phyloP scores from a whole-genome alignment of 2,329 filamentous ascomycete genomes.

The Claviceps digitariae region DNA sequence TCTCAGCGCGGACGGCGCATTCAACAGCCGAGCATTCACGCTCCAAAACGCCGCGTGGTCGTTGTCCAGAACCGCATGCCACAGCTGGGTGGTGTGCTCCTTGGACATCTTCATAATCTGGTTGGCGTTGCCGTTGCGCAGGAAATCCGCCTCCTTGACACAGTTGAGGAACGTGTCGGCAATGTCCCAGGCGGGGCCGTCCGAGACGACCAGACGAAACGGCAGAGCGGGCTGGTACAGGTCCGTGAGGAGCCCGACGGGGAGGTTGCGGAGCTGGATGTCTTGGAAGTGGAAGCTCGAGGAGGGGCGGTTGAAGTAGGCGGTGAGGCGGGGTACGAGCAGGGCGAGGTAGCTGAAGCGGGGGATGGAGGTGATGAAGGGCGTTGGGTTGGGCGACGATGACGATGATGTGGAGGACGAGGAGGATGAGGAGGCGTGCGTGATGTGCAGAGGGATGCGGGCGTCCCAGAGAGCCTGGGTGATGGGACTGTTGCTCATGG shows the following conservation, averaged over 20 bases:
- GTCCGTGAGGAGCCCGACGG: slow-evolving; percentile 41
- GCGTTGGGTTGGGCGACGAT: slow-evolving; percentile 10
- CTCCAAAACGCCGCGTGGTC: slow-evolving; percentile 59
- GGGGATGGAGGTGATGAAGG: slow-evolving; percentile 40
- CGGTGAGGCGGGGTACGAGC: slow-evolving; percentile 38
- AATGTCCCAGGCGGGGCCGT: slow-evolving; percentile 45
- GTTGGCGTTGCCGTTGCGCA: slow-evolving; percentile 77
- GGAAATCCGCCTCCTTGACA: slow-evolving; percentile 66
- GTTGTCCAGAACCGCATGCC: slow-evolving; percentile 67
- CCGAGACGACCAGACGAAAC: slow-evolving; percentile 40
- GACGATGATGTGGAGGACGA: slow-evolving; percentile 10
- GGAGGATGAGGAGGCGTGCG: slow-evolving; percentile 26
- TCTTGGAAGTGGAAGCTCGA: slow-evolving; percentile 46
- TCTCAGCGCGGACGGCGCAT: slow-evolving; percentile 58
- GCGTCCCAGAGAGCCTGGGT: slow-evolving; percentile 40
- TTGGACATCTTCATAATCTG: slow-evolving; percentile 83
- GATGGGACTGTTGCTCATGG: slow-evolving; percentile 12
- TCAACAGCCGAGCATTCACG: slow-evolving; percentile 65
- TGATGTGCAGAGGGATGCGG: slow-evolving; percentile 41
- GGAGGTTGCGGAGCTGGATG: slow-evolving; percentile 37
- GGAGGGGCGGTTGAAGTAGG: slow-evolving; percentile 39
- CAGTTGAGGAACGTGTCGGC: slow-evolving; percentile 50
- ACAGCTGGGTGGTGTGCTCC: slow-evolving; percentile 68
- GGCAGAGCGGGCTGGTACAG: slow-evolving; percentile 41
- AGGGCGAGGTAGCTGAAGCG: slow-evolving; percentile 47